phyloP scores from a whole-genome alignment of 257 asterid genomes.

The Thymus mandschuricus region DNA sequence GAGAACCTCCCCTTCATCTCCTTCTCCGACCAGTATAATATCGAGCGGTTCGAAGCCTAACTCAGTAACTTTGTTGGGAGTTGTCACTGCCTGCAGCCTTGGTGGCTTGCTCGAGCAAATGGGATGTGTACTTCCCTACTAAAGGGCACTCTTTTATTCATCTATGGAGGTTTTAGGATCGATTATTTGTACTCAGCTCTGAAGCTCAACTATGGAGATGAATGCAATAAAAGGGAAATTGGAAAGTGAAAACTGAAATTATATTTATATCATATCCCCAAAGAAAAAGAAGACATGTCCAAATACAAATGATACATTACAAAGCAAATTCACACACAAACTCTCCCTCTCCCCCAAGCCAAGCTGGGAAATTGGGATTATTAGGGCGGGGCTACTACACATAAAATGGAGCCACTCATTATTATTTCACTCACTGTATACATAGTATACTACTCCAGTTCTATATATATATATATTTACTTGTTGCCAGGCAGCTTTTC shows the following conservation, averaged over 20 bases:
- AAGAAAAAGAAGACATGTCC: not conserved
- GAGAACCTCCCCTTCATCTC: too few relatives aligned
- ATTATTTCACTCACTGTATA: not conserved
- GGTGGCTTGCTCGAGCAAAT: slow-evolving; percentile 68
- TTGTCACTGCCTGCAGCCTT: slow-evolving; percentile 80
- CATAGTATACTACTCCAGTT: not conserved
- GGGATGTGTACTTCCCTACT: slow-evolving; percentile 33
- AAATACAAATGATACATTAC: not conserved
- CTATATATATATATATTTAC: not conserved
- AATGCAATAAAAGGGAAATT: not conserved
- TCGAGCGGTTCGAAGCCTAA: slow-evolving; percentile 45
- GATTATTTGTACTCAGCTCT: too few relatives aligned
- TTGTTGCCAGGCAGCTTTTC: slow-evolving; percentile 71
- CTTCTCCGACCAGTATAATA: too few relatives aligned
- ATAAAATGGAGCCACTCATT: slow-evolving; percentile 11
- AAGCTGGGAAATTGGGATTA: not conserved
- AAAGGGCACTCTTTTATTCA: too few relatives aligned
- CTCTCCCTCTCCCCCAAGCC: not conserved
- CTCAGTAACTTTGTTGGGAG: slow-evolving; percentile 72
- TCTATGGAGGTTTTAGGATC: too few relatives aligned
- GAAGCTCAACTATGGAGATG: too few relatives aligned
- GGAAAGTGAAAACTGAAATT: not conserved
- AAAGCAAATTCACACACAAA: not conserved
- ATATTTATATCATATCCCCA: not conserved
- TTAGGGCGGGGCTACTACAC: not conserved